These are phyloP conservation scores for Candida pseudoglaebosa DNA, from an alignment of 805 yeast genomes.

Conservation along the genomic window DNA sequence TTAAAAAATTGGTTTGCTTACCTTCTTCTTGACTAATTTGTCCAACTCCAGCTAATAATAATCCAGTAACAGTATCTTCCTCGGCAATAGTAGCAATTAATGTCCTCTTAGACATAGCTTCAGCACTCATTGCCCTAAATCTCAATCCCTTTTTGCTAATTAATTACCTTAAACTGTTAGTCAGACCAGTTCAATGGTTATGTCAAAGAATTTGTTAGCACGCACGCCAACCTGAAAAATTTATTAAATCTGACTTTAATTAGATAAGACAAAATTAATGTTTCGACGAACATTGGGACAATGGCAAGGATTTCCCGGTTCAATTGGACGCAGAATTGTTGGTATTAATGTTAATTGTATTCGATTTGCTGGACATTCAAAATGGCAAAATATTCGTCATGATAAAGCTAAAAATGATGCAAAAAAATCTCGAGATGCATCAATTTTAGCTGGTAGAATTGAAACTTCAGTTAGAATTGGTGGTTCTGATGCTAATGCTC, in stretches of 20 bases:
- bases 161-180: no score
- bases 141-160: no score
- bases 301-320: not conserved
- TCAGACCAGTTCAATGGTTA: no score
- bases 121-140: conserved; percentile 31
- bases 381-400: conserved; percentile 94
- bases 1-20: conserved; percentile 76
- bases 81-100: conserved; percentile 94
- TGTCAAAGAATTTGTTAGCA: no score
- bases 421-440: conserved; percentile 62
- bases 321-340: no score
- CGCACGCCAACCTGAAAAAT: no score
- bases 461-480: conserved; percentile 71
- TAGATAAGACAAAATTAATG: no score
- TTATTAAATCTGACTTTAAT: no score
- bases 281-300: no score
- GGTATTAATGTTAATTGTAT: conserved; percentile 14
- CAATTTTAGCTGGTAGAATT: conserved; percentile 68
- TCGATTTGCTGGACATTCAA: conserved; percentile 75
- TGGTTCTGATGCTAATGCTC: conserved; percentile 58
- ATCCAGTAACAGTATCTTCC: conserved; percentile 95
- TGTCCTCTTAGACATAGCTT: conserved; percentile 62
- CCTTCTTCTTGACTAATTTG: conserved; percentile 63
- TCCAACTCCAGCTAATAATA: conserved; percentile 92
- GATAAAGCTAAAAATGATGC: conserved; percentile 93